Evolutionary conservation across 768 basidiomycete species (phyloP), one percentile per base, ranked within the genome.

Genomic region (Termitomyces sp.): DNA sequence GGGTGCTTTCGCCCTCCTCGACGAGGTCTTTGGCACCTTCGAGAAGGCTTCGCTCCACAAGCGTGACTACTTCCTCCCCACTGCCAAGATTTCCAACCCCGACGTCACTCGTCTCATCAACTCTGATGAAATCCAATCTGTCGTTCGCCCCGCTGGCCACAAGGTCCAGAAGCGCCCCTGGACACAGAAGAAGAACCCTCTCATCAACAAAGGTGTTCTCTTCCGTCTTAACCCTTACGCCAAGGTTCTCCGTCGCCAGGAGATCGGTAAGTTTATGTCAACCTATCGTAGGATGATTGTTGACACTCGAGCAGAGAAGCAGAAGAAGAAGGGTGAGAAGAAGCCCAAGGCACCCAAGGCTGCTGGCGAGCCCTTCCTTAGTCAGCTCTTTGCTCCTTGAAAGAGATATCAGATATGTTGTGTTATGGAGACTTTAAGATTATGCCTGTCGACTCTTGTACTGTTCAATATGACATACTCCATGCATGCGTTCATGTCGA

Each of bases 151-250:
- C 54, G 94, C 91, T 57, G 89, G 89, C 64, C 78, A 85, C 61
- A 89, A 91, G 74, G 69, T 76, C 59, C 87, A 89, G 76, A 97
- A 95, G 77, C 88, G 95, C 68, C 94, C 94, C 59, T 94, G 91
- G 91, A 91, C 94, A 61, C 95, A 98, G 79, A 94, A 94, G 90
- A 98, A 98, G 89, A 98, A 97, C 81, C 94, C 95, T 52, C 83
- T 97, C 67, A 73, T 84, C 76, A 97, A 97, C 87, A 94, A 90
- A 80, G 89, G 83, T 50, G 78, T 95, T 65, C 85, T 95, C 70
- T 95, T 94, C 92, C 89, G 94, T 67, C 83, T 98, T 76, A 98
- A 98, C 82, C 96, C 96, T 52, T 98, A 98, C 76, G 96, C 95
- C 67, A 96, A 96, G 84, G 89, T 89, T 44, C 74, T 94, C 67